Evolutionary conservation across 768 basidiomycete species (phyloP).

Genomic region (Udeniomyces megalosporus): DNA sequence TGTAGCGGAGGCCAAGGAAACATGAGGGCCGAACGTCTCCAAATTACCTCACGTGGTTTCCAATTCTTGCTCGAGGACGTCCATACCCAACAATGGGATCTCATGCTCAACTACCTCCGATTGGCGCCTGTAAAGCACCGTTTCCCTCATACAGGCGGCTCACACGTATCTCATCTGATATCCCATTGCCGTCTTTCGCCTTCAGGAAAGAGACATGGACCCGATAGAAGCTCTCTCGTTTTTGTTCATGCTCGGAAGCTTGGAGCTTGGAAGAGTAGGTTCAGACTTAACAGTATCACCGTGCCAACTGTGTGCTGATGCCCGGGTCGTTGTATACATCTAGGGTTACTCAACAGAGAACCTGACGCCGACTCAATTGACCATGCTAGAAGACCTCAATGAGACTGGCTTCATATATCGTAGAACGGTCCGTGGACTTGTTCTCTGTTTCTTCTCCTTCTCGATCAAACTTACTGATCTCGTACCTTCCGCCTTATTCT

Average conservation of each 20-base stretch:
- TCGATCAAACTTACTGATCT: not conserved
- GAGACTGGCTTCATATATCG: constrained; percentile 92
- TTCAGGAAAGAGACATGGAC: constrained; percentile 66
- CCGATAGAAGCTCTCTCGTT: constrained; percentile 84
- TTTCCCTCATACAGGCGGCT: not conserved
- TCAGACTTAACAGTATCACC: constrained; percentile 9
- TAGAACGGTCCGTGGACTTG: constrained; percentile 43
- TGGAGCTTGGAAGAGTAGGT: constrained; percentile 79
- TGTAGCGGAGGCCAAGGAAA: constrained; percentile 7
- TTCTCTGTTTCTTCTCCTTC: constrained; percentile 1
- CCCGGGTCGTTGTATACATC: too few relatives aligned
- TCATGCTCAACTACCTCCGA: constrained; percentile 75
- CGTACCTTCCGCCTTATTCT: constrained; percentile 25
- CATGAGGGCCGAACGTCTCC: constrained; percentile 21
- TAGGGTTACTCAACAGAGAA: constrained; percentile 81
- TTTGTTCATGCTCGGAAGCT: constrained; percentile 90
- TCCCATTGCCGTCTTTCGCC: not conserved
- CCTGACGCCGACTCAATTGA: constrained; percentile 58
- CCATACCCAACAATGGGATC: constrained; percentile 87
- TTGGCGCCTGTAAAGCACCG: constrained; percentile 50
- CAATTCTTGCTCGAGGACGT: constrained; percentile 91
- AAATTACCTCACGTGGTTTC: constrained; percentile 84
- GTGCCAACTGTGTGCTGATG: constrained; percentile 6
- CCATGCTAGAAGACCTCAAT: constrained; percentile 79
- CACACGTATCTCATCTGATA: not conserved